Evolutionary conservation across 768 basidiomycete genomes (phyloP), one percentile per base, ranked within the genome.

Genomic region (Suillus luteus): DNA sequence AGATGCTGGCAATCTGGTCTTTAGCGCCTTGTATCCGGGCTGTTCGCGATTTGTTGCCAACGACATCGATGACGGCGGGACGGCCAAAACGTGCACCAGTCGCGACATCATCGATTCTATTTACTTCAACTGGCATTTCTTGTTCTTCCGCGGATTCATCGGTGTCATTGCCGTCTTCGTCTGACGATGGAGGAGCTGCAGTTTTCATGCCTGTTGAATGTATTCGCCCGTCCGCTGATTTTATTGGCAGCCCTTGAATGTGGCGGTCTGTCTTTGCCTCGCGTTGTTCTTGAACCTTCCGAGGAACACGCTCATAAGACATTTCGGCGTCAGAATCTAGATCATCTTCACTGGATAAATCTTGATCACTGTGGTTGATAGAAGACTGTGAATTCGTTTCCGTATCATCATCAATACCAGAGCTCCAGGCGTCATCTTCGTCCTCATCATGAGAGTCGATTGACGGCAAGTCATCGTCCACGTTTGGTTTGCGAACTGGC

Each of bases 1-100:
- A 97, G 38, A 98, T 86, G 35, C 84, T 82, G 1, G 95, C 97
- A 66, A 99, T 93, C 78, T 99, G 95, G 72, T 97, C 95, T 70
- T 96, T 94, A 15, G 96, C 96, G 48, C 81, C 81, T 67, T 87
- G 86, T 67, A 97, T 79, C 60, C 89, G 82, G 58, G 80, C 81
- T 67, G 83, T 84, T 65, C 89, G 84, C 27, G 91, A 89, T 68
- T 82, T 82, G 65, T 84, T 89, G 48, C 79, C 77, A 44, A 96
- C 79, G 52, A 96, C 81, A 66, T 90, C 88, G 37, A 85, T 76
- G 14, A 96, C 87, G 5, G 93, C 90, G 19, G 84, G 85, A 33
- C 93, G 85, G n/a, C 95, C 95, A 68, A 95, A 94, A 38, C 95
- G 86, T 66, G 92, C 89, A 14, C 92, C 93, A 9, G 92, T 93